Evolutionary conservation across 1,284 basidiomycete genomes (phyloP), one percentile per base, ranked within the genome.

Genomic region (Microbotryum violaceum): DNA sequence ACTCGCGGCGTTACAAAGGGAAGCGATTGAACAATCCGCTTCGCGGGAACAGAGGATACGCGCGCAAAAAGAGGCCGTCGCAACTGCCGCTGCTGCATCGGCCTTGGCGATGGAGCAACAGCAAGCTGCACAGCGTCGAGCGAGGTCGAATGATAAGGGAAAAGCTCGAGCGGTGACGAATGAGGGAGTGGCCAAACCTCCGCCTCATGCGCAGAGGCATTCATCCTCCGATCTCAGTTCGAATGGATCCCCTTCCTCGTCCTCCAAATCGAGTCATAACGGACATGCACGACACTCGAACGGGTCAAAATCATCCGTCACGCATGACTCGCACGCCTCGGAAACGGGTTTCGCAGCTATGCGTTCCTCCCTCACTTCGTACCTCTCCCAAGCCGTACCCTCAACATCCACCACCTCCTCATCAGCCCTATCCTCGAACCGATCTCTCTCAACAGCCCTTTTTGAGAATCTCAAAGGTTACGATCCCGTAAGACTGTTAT

Each of bases 401-500:
- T 33, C 51, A 23, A n/a, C 51, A 27, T 53, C 51, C 27, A 31
- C 12, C 51, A 2, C 51, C n/a, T 3, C 31, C 21, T 3, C 51
- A 2, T 9, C 14, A 12, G 18, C 23, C 46, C 27, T 45, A 33
- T 33, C 21, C 60, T 27, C 31, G 27, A 25, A 14, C 5, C 18
- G 25, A 16, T n/a, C 51, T 29, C 12, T 14, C 29, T 48, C 60
- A 8, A 49, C 65, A 9, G 37, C 37, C 37, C 16, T 42, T 9
- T 42, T 42, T 2, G 37, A 42, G 37, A 42, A 6, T 16, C 16
- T 42, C 3, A 42, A 42, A 18, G 37, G 37, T 3, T 14, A 53
- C 2, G 64, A 68, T 27, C 64, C 64, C 1, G 21, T 68, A 18
- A 51, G 67, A 8, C 42, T 68, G 9, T 21, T 68, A 10, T 55